Conservation (phyloP, 306 rosid species). For the Canavalia ensiformis region DNA sequence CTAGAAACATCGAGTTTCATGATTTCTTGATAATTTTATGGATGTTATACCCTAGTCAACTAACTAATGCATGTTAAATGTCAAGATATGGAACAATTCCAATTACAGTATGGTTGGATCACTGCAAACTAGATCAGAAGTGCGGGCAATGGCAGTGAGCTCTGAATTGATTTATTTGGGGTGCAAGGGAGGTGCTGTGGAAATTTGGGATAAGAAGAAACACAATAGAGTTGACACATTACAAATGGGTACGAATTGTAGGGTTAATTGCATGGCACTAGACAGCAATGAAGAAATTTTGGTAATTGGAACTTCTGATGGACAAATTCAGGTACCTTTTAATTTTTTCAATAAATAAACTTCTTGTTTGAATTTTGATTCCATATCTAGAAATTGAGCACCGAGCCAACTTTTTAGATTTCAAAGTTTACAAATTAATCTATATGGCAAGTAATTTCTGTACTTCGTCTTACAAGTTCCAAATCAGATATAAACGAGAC, state of each 20-base stretch:
- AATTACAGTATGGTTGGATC: slow-evolving; percentile 71
- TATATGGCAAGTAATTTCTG: not conserved
- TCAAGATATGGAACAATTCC: slow-evolving; percentile 79
- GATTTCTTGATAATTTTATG: slow-evolving; percentile 21
- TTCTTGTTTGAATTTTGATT: slow-evolving; percentile 9
- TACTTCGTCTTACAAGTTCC: slow-evolving; percentile 8
- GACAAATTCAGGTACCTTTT: slow-evolving; percentile 78
- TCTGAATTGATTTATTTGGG: slow-evolving; percentile 87
- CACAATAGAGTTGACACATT: slow-evolving; percentile 66
- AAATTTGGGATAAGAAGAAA: slow-evolving; percentile 82
- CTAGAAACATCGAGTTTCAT: slow-evolving; percentile 26
- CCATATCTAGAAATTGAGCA: not conserved
- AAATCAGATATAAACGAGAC: slow-evolving; percentile 1
- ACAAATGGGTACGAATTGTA: slow-evolving; percentile 72
- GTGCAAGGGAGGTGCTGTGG: slow-evolving; percentile 83
- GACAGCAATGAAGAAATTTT: slow-evolving; percentile 77
- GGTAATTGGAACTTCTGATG: slow-evolving; percentile 87
- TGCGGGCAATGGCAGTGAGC: slow-evolving; percentile 81
- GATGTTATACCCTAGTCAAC: slow-evolving; percentile 3
- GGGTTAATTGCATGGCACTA: slow-evolving; percentile 73
- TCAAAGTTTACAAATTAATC: not conserved
- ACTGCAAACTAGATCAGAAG: slow-evolving; percentile 69
- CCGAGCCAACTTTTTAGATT: not conserved
- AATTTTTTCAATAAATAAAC: not conserved
- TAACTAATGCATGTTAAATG: slow-evolving; percentile 31